Percentiles rank a stretch among this genome's conserved stretches.
Conservation (phyloP, 176 grass and related monocot species). For the Oryza officinalis region DNA sequence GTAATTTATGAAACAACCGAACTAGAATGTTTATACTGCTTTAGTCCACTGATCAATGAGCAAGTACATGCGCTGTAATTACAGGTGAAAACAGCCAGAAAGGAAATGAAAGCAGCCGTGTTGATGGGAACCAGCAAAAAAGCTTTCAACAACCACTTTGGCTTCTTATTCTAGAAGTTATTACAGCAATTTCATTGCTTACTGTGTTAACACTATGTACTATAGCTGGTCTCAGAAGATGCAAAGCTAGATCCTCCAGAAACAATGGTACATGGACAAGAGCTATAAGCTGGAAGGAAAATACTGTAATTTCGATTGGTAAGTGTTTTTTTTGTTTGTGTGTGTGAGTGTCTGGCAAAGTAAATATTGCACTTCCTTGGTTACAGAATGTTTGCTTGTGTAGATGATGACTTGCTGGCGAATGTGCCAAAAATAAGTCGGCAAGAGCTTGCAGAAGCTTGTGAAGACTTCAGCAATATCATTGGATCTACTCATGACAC, state of each 20-base stretch:
- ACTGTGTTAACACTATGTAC: constrained; percentile 52
- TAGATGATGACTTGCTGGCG: constrained; percentile 64
- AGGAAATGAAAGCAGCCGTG: neutral
- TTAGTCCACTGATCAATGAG: constrained; percentile 1
- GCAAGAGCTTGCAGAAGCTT: constrained; percentile 74
- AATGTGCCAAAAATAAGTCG: constrained; percentile 65
- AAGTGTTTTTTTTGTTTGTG: constrained; percentile 26
- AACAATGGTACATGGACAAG: constrained; percentile 49
- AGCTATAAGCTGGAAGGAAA: constrained; percentile 67
- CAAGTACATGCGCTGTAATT: constrained; percentile 30
- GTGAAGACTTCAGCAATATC: constrained; percentile 99
- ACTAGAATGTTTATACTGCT: neutral
- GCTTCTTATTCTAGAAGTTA: constrained; percentile 84
- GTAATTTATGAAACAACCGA: neutral
- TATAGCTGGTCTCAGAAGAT: constrained; percentile 37
- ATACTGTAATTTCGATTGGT: constrained; percentile 69
- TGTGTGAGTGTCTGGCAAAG: neutral
- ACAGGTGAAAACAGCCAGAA: constrained; percentile 61
- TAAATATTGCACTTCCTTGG: neutral
- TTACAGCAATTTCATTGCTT: constrained; percentile 48
- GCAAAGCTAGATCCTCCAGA: constrained; percentile 50
- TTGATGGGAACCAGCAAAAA: constrained; percentile 33
- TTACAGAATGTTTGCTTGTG: constrained; percentile 14
- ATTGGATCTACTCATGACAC: constrained; percentile 82
- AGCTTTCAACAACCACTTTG: constrained; percentile 57